Evolutionary conservation across 306 rosid species (phyloP), one percentile per base, ranked within the genome.

Genomic region (Luffa aegyptiaca): DNA sequence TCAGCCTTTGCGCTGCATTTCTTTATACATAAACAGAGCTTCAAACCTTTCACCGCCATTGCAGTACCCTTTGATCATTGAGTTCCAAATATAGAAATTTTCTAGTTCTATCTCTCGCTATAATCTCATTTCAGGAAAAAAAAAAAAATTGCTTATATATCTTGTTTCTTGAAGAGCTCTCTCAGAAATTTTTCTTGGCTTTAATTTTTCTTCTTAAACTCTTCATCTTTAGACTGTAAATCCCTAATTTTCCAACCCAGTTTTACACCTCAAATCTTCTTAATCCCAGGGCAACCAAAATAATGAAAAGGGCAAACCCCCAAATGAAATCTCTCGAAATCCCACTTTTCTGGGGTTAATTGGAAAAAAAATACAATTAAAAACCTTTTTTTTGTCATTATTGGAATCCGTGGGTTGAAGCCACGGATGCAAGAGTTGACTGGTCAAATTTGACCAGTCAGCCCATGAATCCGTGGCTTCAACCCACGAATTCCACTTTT

Each of bases 61-160:
- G 66, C 88, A 88, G 86, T 84, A 87, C 68, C 93, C 96, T 84
- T 82, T 87, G 41, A 92, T 92, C 86, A 88, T 80, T 17, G 98
- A 89, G 82, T 92, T 93, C 93, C 90, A 91, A 61, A 92, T 89
- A 82, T 90, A 93, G 66, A 65, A 37, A 37, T 37, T 16, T 21
- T 65, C 21, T 65, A 21, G 31, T 69, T n/a, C 2, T 33, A 63
- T 63, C 70, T 13, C 63, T 59, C 26, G 8, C 66, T 26, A n/a
- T n/a, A n/a, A n/a, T n/a, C n/a, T n/a, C n/a, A n/a, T n/a, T n/a
- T n/a, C 3, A 17, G 14, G 2, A 13, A n/a, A n/a, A n/a, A n/a
- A n/a, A 11, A 33, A 26, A 58, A 58, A 58, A 53, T 0, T 3
- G 6, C 31, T 18, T 18, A 41, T 17, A 37, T 65, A 21, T 16